Evolutionary conservation across 345 rosid species (phyloP).

Genomic region (Streptanthus diversifolius): DNA sequence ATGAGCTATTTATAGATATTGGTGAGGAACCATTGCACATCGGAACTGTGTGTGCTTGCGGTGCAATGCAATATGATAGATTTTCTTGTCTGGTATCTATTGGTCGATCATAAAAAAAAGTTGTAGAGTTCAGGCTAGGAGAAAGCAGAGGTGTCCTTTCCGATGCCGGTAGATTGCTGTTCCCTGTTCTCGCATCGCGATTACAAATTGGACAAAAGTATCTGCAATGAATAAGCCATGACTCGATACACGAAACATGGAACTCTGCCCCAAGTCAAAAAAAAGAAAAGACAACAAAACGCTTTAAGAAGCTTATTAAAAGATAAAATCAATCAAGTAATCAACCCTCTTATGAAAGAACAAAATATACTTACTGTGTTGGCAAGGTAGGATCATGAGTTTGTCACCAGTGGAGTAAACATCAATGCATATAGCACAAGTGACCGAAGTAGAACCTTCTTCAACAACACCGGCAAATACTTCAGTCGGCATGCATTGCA

Average conservation of each 20-base stretch:
- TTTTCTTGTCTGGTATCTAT: constrained; percentile 13
- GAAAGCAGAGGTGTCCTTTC: constrained; percentile 70
- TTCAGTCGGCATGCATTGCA: constrained; percentile 72
- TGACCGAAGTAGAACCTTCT: constrained; percentile 62
- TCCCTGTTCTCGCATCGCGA: constrained; percentile 61
- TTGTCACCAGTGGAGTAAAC: constrained; percentile 76
- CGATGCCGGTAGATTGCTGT: constrained; percentile 55
- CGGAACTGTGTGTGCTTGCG: background rate
- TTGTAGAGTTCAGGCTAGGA: constrained; percentile 45
- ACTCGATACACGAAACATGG: constrained; percentile 71
- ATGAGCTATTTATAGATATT: background rate
- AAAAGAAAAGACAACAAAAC: background rate
- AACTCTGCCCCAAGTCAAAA: constrained; percentile 44
- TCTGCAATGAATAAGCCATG: constrained; percentile 83
- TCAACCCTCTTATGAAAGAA: background rate
- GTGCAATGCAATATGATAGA: background rate
- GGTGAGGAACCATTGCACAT: background rate
- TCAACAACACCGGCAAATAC: constrained; percentile 60
- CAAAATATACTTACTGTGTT: constrained; percentile 56
- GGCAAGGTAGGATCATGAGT: constrained; percentile 72
- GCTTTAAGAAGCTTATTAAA: background rate
- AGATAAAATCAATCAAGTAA: background rate
- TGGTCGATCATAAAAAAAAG: constrained; percentile 31
- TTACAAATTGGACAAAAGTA: constrained; percentile 85
- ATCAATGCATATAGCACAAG: constrained; percentile 83